Conservation (phyloP, 1,284 basidiomycete species). For the Cryptococcus sp. region DNA sequence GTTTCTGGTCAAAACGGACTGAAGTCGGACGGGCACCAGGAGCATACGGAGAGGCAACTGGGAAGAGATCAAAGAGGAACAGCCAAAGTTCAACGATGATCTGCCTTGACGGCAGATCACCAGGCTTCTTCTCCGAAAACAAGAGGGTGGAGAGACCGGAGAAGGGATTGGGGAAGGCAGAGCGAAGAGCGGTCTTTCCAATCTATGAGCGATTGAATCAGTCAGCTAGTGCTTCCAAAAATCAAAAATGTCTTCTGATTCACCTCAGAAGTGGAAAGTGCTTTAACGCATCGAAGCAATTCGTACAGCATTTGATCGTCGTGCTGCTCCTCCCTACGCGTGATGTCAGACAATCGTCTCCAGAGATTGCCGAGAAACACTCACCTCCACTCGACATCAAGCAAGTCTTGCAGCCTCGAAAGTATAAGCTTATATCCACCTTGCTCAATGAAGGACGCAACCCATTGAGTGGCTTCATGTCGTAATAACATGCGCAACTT, state of each 20-base stretch:
- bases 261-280: slow-evolving; percentile 83
- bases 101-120: slow-evolving; percentile 84
- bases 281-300: slow-evolving; percentile 89
- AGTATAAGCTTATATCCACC: slow-evolving; percentile 85
- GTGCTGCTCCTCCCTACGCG: slow-evolving; percentile 86
- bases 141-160: slow-evolving; percentile 76
- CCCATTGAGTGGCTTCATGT: slow-evolving; percentile 85
- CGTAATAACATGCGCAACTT: slow-evolving; percentile 65
- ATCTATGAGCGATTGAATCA: slow-evolving; percentile 24
- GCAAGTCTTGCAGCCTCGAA: slow-evolving; percentile 82
- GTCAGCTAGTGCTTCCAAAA: neutral
- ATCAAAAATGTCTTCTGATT: neutral
- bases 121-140: slow-evolving; percentile 96
- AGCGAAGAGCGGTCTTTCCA: slow-evolving; percentile 67
- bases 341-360: neutral
- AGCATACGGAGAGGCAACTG: slow-evolving; percentile 6
- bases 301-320: slow-evolving; percentile 94
- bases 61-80: slow-evolving; percentile 78
- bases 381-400: slow-evolving; percentile 95
- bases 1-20: slow-evolving; percentile 30
- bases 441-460: slow-evolving; percentile 78
- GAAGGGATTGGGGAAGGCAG: slow-evolving; percentile 81
- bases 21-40: slow-evolving; percentile 20
- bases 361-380: slow-evolving; percentile 26
- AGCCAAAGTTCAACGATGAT: slow-evolving; percentile 83